These are phyloP conservation scores for Myxozyma geophila DNA, from an alignment of 805 yeast species.

Conservation along the genomic window DNA sequence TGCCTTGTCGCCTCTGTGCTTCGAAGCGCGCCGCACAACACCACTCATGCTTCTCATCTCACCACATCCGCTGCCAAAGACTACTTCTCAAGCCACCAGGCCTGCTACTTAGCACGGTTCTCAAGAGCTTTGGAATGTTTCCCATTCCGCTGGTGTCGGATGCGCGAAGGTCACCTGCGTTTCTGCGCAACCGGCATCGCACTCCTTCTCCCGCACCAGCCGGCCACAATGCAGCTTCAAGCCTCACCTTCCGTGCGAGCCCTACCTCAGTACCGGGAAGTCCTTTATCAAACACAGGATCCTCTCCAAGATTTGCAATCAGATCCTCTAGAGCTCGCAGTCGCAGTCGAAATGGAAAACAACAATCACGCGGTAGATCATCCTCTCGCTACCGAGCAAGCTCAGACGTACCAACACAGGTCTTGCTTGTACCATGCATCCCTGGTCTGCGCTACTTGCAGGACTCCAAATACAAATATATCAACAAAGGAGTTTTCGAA, in stretches of 20 bases:
- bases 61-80: too few species aligned
- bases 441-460: conserved; percentile 6
- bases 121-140: not conserved
- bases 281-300: not conserved
- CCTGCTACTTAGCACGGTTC: not conserved
- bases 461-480: not conserved
- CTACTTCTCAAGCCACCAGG: not conserved
- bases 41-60: not conserved
- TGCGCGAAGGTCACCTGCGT: not conserved
- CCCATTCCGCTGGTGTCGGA: not conserved
- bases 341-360: not conserved
- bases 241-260: not conserved
- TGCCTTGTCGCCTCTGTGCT: too few species aligned
- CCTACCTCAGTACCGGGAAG: not conserved
- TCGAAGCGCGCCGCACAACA: not conserved
- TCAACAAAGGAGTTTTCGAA: conserved; percentile 20
- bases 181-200: conserved; percentile 8
- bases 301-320: not conserved
- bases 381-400: not conserved
- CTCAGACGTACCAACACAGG: conserved; percentile 7
- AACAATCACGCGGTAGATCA: not conserved
- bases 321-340: conserved; percentile 2
- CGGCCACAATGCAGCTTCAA: not conserved
- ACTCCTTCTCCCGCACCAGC: conserved; percentile 2
- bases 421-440: conserved; percentile 14